Conservation (phyloP, 2,329 filamentous ascomycete genomes). For the Salinomyces thailandicus region DNA sequence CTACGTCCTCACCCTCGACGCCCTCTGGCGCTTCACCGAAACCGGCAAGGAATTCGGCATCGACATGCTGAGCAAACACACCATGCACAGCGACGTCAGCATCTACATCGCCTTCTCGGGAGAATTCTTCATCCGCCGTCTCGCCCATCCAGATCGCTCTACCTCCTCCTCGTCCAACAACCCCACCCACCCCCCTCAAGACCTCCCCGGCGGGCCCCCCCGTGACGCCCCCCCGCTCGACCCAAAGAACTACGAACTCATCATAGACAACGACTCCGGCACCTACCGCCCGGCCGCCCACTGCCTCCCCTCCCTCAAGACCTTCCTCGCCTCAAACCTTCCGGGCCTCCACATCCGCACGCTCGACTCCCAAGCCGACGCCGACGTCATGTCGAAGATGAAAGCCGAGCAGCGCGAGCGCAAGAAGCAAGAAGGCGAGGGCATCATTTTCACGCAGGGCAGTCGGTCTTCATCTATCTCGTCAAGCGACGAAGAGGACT, state of each 20-base stretch:
- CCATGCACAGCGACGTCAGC: slow-evolving; percentile 89
- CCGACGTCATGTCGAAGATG: slow-evolving; percentile 59
- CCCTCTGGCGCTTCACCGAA: slow-evolving; percentile 81
- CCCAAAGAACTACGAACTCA: slow-evolving; percentile 61
- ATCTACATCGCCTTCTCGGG: slow-evolving; percentile 87
- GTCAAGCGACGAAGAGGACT: slow-evolving; percentile 48
- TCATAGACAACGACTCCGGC: slow-evolving; percentile 92
- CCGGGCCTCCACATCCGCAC: slow-evolving; percentile 64
- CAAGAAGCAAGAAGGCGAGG: slow-evolving; percentile 55
- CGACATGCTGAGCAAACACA: slow-evolving; percentile 87
- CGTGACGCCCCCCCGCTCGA: slow-evolving; percentile 38
- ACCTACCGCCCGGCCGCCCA: slow-evolving; percentile 82
- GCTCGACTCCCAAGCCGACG: slow-evolving; percentile 62
- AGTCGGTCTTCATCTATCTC: slow-evolving; percentile 38
- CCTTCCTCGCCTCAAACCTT: slow-evolving; percentile 62
- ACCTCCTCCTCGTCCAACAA: slow-evolving; percentile 30
- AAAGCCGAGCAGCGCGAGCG: slow-evolving; percentile 64
- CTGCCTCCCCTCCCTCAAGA: slow-evolving; percentile 58
- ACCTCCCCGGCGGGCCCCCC: slow-evolving; percentile 38
- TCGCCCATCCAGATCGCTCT: slow-evolving; percentile 40
- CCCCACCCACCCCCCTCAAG: slow-evolving; percentile 43
- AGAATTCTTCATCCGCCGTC: slow-evolving; percentile 78
- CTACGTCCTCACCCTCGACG: slow-evolving; percentile 82
- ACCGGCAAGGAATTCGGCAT: slow-evolving; percentile 93
- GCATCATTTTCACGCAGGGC: slow-evolving; percentile 46